Conservation (phyloP, 805 yeast genomes). For the Myxozyma lipomycoides region DNA sequence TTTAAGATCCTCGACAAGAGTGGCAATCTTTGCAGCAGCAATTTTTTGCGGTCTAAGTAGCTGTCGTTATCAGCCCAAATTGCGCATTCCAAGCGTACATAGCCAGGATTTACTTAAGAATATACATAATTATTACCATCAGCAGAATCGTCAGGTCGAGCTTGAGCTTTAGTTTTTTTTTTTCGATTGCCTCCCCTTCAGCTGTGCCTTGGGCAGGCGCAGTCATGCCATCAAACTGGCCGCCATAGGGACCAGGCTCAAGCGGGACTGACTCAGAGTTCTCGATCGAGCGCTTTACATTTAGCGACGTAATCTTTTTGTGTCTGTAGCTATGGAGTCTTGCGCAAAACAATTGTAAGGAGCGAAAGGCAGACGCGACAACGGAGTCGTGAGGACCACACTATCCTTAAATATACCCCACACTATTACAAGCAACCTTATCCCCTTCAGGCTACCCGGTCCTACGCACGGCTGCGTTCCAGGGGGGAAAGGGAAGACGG, state of each 20-base stretch:
- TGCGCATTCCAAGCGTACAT: background rate
- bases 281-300: background rate
- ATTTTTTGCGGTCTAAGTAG: slow-evolving; percentile 48
- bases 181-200: slow-evolving; percentile 43
- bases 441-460: too few species aligned
- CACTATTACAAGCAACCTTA: too few species aligned
- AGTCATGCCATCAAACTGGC: slow-evolving; percentile 28
- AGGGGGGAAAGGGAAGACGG: too few species aligned
- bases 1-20: slow-evolving; percentile 42
- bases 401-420: too few species aligned
- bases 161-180: slow-evolving; percentile 43
- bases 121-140: slow-evolving; percentile 48
- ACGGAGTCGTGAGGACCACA: too few species aligned
- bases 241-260: background rate
- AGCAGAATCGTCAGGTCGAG: slow-evolving; percentile 51
- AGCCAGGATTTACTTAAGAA: slow-evolving; percentile 39
- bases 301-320: too few species aligned
- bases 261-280: background rate
- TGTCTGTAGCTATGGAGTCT: too few species aligned
- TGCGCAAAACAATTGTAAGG: too few species aligned
- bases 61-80: slow-evolving; percentile 21
- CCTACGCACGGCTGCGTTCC: too few species aligned
- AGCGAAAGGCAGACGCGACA: too few species aligned
- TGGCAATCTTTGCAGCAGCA: slow-evolving; percentile 46
- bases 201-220: slow-evolving; percentile 35